phyloP scores from a whole-genome alignment of 116 monocot species.

The Trichopus zeylanicus region DNA sequence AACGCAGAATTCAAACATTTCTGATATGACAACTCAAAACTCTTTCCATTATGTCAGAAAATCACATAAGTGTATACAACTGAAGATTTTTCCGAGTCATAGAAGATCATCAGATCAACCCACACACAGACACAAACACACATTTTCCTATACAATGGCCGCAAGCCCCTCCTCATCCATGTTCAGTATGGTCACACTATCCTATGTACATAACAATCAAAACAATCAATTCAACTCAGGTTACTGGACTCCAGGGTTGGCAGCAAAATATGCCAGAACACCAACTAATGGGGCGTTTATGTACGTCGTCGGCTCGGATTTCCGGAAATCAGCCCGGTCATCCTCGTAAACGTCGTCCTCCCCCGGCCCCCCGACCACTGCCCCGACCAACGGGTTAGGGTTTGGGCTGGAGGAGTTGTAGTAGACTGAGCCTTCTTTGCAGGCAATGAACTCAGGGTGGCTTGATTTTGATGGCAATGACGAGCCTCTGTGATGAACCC shows the following conservation, averaged over 20 bases:
- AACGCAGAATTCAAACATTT: no score
- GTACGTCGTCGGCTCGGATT: conserved; percentile 94
- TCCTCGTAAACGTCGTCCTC: conserved; percentile 82
- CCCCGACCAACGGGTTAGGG: conserved; percentile 63
- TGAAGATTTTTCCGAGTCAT: no score
- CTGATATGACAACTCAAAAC: no score
- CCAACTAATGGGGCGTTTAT: conserved; percentile 92
- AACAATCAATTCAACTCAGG: background rate
- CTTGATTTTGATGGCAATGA: conserved; percentile 56
- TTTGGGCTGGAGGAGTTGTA: conserved; percentile 50
- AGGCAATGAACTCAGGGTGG: conserved; percentile 46
- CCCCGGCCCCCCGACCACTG: conserved; percentile 82
- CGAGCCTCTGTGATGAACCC: conserved; percentile 82
- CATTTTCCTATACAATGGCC: no score
- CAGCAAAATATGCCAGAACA: conserved; percentile 68
- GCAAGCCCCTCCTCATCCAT: no score
- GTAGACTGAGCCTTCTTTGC: conserved; percentile 76
- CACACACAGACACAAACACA: no score
- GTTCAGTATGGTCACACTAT: no score
- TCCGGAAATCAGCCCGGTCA: conserved; percentile 67
- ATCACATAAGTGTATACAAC: no score
- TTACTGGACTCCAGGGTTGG: conserved; percentile 21
- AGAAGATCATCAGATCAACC: no score
- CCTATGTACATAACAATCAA: background rate
- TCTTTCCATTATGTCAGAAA: no score